phyloP scores from a whole-genome alignment of 176 grass and related monocot genomes.

The Themeda triandra region DNA sequence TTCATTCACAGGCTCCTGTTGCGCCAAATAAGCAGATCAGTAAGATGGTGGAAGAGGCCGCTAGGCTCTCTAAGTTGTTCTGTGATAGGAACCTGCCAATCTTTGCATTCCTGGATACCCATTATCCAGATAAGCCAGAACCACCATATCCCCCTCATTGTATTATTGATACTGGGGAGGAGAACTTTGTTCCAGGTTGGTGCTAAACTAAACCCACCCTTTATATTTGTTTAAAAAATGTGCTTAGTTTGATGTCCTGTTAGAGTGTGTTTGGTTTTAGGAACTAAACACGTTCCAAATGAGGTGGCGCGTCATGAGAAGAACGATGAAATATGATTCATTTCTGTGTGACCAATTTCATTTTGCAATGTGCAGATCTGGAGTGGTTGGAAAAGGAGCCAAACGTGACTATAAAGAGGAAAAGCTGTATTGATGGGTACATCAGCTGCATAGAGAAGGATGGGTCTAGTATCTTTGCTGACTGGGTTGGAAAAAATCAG shows the following conservation, averaged over 20 bases:
- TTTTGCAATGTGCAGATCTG: constrained; percentile 48
- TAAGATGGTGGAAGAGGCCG: constrained; percentile 78
- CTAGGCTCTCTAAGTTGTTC: constrained; percentile 69
- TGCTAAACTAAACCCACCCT: too few relatives aligned
- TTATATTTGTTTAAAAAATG: too few relatives aligned
- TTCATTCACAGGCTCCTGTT: constrained; percentile 60
- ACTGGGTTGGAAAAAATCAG: constrained; percentile 67
- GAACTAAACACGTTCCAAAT: not conserved
- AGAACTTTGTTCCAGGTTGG: constrained; percentile 82
- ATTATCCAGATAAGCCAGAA: constrained; percentile 76
- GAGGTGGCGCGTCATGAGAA: not conserved
- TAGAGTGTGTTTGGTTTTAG: not conserved
- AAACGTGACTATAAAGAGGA: constrained; percentile 74
- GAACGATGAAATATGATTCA: not conserved
- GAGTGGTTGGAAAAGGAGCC: constrained; percentile 83
- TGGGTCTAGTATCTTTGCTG: constrained; percentile 70
- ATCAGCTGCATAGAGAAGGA: constrained; percentile 69
- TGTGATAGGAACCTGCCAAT: constrained; percentile 70
- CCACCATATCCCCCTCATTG: constrained; percentile 87
- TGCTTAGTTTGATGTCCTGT: not conserved
- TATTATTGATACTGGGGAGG: constrained; percentile 83
- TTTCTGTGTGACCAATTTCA: not conserved
- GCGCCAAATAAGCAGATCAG: constrained; percentile 77
- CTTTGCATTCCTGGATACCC: constrained; percentile 78
- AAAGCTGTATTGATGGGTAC: constrained; percentile 84